Evolutionary conservation across 2,329 filamentous ascomycete species (phyloP), one percentile per base, ranked within the genome.

Genomic region (Colletotrichum sp.): DNA sequence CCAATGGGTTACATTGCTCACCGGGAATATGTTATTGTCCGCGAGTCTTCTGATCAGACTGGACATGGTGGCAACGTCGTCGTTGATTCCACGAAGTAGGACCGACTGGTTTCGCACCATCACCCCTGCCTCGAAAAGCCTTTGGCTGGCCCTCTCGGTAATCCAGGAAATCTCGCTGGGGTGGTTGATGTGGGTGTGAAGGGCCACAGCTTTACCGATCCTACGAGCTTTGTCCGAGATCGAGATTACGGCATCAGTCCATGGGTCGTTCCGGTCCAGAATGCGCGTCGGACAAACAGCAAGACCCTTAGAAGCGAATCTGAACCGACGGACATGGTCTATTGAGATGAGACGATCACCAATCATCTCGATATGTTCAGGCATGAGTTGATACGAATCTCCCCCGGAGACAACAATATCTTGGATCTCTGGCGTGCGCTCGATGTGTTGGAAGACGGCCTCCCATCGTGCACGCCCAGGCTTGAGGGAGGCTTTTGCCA

Each of bases 101-200:
- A 93, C 92, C 8, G 86, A 86, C 82, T 93, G 92, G 81, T 93
- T 93, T 32, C 71, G 71, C 12, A 93, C 89, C 15, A 85, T 89
- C 8, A 93, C 86, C 4, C 88, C 88, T 7, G 87, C 85, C 74
- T 87, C 84, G 75, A 87, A 87, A 10, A 93, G 83, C 78, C 84
- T 86, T 65, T 64, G 87, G 32, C 88, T 86, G 3, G 91, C 92
- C 63, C 83, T 81, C 77, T 86, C 82, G 1, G 89, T 91, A 30
- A 92, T 84, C 91, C 91, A 93, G 6, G 90, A 91, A 71, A 93
- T 89, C 81, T 93, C 92, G 48, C 87, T 87, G 0, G 91, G 88
- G 77, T 93, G 90, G 78, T 93, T 93, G 83, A 93, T 92, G 79
- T 93, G 92, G 0, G 92, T 93, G 80, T 93, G 92, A 70, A 93